Conservation (phyloP, 2,329 filamentous ascomycete species). For the Venturia carpophila region DNA sequence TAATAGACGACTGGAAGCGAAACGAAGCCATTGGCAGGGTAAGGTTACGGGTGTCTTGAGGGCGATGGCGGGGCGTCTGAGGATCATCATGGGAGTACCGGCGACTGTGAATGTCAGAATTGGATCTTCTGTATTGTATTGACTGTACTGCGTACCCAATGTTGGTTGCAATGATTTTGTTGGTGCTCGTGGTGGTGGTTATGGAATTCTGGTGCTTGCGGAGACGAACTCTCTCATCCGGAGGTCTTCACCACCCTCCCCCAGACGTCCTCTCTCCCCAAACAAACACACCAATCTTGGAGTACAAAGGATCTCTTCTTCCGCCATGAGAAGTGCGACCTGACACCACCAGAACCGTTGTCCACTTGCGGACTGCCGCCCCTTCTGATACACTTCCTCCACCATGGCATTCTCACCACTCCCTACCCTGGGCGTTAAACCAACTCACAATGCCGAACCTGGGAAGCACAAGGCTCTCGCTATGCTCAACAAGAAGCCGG, state of each 20-base stretch:
- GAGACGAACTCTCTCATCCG: conserved; percentile 13
- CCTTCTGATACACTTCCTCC: conserved; percentile 19
- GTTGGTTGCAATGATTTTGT: neutral
- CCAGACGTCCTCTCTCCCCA: neutral
- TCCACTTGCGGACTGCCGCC: conserved; percentile 19
- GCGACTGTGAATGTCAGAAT: neutral
- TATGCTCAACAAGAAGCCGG: conserved; percentile 7
- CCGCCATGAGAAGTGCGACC: neutral
- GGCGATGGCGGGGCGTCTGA: conserved; percentile 17
- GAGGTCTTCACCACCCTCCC: no score
- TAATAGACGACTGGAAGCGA: conserved; percentile 2
- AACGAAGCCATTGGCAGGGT: conserved; percentile 11
- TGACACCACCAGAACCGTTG: neutral
- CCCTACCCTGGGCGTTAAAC: neutral
- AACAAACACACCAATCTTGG: neutral
- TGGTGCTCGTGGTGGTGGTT: neutral
- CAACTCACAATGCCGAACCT: neutral
- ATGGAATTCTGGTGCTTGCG: neutral
- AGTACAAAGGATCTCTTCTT: neutral
- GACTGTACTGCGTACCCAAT: neutral
- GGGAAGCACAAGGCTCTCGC: conserved; percentile 9
- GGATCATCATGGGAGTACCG: conserved; percentile 9
- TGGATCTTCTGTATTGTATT: neutral
- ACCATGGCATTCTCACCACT: conserved; percentile 21
- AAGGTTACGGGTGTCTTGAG: conserved; percentile 1